Evolutionary conservation across 441 rosid species (phyloP).

Genomic region (Pelargonium australe): DNA sequence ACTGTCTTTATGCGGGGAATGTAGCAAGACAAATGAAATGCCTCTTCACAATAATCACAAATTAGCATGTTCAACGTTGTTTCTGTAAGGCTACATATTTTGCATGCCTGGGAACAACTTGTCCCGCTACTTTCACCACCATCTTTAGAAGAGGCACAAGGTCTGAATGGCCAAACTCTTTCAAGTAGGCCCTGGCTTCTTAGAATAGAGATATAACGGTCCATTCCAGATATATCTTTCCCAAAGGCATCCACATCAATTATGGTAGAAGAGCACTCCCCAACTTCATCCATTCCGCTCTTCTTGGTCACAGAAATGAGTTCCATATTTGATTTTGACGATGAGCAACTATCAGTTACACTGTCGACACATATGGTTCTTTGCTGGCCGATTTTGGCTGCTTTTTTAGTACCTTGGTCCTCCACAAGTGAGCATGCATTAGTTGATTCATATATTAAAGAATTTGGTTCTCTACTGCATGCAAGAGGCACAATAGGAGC

Average conservation of each 20-base stretch:
- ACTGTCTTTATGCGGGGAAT: constrained; percentile 42
- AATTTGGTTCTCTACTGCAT: constrained; percentile 19
- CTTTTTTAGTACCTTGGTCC: constrained; percentile 27
- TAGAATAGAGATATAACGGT: constrained; percentile 34
- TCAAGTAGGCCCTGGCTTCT: constrained; percentile 30
- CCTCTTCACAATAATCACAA: constrained; percentile 82
- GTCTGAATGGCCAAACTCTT: constrained; percentile 23
- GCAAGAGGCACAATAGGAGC: constrained; percentile 20
- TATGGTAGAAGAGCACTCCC: constrained; percentile 60
- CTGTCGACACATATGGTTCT: constrained; percentile 45
- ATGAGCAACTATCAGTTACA: constrained; percentile 60
- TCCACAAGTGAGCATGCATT: constrained; percentile 21
- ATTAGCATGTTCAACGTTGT: constrained; percentile 50
- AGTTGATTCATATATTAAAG: constrained; percentile 23
- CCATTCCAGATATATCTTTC: constrained; percentile 35
- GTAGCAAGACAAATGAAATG: constrained; percentile 75
- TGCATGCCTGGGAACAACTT: constrained; percentile 46
- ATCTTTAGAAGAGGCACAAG: constrained; percentile 22
- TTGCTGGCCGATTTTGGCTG: constrained; percentile 24
- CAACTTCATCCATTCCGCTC: constrained; percentile 43
- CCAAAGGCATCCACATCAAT: constrained; percentile 28
- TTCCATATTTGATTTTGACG: constrained; percentile 51
- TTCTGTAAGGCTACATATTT: constrained; percentile 52
- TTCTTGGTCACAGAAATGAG: constrained; percentile 41
- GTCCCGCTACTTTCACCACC: constrained; percentile 25